These are phyloP conservation scores for Brassica cretica DNA, from an alignment of 345 rosid species.

Conservation along the genomic window DNA sequence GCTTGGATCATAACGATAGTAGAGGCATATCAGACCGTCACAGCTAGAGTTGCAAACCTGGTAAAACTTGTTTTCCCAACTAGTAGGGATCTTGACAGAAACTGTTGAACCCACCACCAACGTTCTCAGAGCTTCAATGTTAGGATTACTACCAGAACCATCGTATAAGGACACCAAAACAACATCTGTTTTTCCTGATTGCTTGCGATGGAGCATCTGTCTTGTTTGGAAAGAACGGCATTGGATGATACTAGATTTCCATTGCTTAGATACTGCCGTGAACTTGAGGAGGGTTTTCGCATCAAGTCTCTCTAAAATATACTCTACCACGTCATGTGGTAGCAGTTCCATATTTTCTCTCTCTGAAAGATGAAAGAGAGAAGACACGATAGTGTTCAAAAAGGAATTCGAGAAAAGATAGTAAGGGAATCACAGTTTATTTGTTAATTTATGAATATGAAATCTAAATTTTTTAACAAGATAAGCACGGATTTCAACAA, in stretches of 20 bases:
- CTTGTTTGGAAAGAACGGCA: background rate
- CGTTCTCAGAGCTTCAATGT: background rate
- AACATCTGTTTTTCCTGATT: background rate
- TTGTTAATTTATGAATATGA: background rate
- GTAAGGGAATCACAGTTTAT: background rate
- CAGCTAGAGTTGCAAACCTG: background rate
- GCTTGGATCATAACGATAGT: background rate
- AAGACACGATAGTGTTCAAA: background rate
- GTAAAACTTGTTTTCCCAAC: background rate
- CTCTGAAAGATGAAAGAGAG: background rate
- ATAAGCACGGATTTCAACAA: background rate
- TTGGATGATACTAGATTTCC: background rate
- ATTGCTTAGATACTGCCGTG: background rate
- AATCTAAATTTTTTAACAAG: background rate
- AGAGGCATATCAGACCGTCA: constrained; percentile 6
- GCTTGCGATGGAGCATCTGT: background rate
- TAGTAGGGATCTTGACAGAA: background rate
- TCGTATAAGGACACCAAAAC: background rate
- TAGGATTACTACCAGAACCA: background rate
- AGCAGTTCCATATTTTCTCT: background rate
- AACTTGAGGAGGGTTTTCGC: background rate
- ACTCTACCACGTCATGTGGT: background rate
- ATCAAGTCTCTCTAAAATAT: background rate
- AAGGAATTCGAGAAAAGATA: background rate
- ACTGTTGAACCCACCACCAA: background rate